Evolutionary conservation across 768 basidiomycete genomes (phyloP).

Genomic region (Calocybe cyanea): DNA sequence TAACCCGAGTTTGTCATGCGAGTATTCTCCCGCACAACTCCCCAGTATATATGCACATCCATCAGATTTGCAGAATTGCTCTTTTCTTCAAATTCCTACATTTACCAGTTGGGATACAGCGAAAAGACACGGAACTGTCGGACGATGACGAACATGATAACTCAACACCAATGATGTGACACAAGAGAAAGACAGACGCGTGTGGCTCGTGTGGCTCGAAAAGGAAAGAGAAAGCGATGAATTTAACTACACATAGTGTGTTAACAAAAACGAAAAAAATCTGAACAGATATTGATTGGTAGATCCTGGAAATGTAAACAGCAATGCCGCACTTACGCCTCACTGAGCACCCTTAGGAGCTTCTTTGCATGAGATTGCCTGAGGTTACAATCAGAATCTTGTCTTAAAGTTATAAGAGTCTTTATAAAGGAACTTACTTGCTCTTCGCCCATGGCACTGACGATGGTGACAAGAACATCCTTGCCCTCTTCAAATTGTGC

Average conservation of each 20-base stretch:
- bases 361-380: slow-evolving; percentile 87
- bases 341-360: slow-evolving; percentile 59
- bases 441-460: slow-evolving; percentile 92
- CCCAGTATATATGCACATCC: not conserved
- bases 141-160: slow-evolving; percentile 12
- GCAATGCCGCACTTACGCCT: slow-evolving; percentile 7
- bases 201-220: slow-evolving; percentile 21
- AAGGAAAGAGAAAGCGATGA: slow-evolving; percentile 17
- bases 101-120: slow-evolving; percentile 21
- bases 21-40: too few relatives aligned
- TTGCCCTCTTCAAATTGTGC: slow-evolving; percentile 78
- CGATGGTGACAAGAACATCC: slow-evolving; percentile 82
- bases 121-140: slow-evolving; percentile 14
- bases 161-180: slow-evolving; percentile 13
- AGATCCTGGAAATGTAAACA: not conserved
- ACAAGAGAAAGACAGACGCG: slow-evolving; percentile 9
- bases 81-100: slow-evolving; percentile 21
- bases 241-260: slow-evolving; percentile 18
- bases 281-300: slow-evolving; percentile 2
- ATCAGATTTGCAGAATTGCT: slow-evolving; percentile 8
- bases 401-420: not conserved
- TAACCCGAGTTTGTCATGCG: too few relatives aligned
- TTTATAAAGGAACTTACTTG: slow-evolving; percentile 41
- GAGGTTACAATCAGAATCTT: slow-evolving; percentile 5
- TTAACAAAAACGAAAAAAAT: slow-evolving; percentile 8